phyloP scores from a whole-genome alignment of 148 eudicot species.

The Selenicereus undatus region DNA sequence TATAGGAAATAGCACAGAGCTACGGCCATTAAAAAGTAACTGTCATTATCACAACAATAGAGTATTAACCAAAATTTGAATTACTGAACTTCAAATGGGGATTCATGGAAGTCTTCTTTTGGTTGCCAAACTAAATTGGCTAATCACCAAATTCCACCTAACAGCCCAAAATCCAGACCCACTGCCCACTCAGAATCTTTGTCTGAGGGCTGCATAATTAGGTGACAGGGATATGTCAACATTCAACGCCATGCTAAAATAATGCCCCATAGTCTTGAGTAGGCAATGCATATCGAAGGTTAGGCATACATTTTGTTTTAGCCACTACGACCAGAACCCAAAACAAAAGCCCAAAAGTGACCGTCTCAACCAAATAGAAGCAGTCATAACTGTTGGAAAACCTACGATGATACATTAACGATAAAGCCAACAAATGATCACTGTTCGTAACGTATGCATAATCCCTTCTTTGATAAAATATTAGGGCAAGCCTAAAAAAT shows the following conservation, averaged over 20 bases:
- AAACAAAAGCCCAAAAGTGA: background rate
- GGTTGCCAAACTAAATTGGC: constrained; percentile 23
- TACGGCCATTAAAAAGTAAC: background rate
- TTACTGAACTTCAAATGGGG: background rate
- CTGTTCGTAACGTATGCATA: background rate
- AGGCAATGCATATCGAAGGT: background rate
- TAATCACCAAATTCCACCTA: constrained; percentile 13
- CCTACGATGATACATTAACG: background rate
- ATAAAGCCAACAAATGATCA: constrained; percentile 14
- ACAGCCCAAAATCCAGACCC: constrained; percentile 4
- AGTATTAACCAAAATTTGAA: background rate
- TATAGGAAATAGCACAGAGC: background rate
- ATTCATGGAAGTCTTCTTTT: constrained; percentile 14
- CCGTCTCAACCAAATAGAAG: background rate
- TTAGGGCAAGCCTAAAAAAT: background rate
- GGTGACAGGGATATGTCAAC: background rate
- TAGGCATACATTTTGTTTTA: background rate
- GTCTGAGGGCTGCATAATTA: background rate
- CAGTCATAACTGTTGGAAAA: background rate
- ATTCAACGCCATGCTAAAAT: background rate
- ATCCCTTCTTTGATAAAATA: background rate
- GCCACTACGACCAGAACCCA: background rate
- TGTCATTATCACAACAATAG: constrained; percentile 6
- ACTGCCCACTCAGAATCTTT: background rate
- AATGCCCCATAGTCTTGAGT: background rate